phyloP scores from a whole-genome alignment of 2,329 filamentous ascomycete species.

The Rachicladosporium sp. region DNA sequence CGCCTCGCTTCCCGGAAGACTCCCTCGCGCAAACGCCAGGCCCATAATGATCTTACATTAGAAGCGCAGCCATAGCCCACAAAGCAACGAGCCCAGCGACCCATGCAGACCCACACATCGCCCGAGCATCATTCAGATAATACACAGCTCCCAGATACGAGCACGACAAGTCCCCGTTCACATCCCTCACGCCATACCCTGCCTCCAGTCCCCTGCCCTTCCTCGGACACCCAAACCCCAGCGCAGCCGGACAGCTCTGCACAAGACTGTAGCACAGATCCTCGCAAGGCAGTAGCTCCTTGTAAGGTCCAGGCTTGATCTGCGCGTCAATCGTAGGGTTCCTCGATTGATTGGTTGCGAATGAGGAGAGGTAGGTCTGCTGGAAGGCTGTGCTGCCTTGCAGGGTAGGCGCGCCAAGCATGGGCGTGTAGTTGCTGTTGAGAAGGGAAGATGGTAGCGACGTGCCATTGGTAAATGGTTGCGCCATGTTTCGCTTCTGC shows the following conservation, averaged over 20 bases:
- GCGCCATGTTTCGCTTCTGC: conserved; percentile 58
- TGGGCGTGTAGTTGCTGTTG: conserved; percentile 17
- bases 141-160: conserved; percentile 26
- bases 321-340: conserved; percentile 42
- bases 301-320: conserved; percentile 78
- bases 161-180: conserved; percentile 19
- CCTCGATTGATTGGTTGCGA: conserved; percentile 22
- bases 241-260: conserved; percentile 63
- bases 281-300: conserved; percentile 79
- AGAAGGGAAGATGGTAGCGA: conserved; percentile 14
- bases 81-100: too few relatives aligned
- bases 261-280: conserved; percentile 81
- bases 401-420: conserved; percentile 22
- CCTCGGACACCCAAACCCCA: conserved; percentile 65
- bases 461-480: conserved; percentile 18
- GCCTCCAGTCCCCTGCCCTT: conserved; percentile 33
- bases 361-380: conserved; percentile 20
- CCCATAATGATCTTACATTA: too few relatives aligned
- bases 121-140: conserved; percentile 12
- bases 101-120: too few relatives aligned
- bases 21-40: too few relatives aligned
- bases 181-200: conserved; percentile 35
- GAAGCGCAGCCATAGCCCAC: too few relatives aligned
- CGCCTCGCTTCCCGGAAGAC: too few relatives aligned
- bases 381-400: conserved; percentile 16